Evolutionary conservation across 805 yeast species (phyloP), one percentile per base, ranked within the genome.

Genomic region (Lipomyces anomalus): DNA sequence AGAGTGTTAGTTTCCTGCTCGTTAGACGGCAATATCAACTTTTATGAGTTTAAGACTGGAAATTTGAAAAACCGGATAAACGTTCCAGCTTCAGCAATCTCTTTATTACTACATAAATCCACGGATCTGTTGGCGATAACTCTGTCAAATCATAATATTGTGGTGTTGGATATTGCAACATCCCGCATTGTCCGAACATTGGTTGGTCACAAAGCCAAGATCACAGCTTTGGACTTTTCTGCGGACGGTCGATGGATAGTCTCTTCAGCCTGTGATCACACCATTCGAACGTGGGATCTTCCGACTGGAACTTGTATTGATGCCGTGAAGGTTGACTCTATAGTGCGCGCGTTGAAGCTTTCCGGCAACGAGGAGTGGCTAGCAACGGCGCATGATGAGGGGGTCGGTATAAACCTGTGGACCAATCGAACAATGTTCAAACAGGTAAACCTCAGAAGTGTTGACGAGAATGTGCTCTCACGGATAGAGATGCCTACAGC

Each of bases 241-340:
- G 94, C 95, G 3, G 90, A 89, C 63, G 97, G 97, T 29, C 79
- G 97, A 63, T 92, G 97, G 97, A 68, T 92, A 29, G 80, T 92
- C 6, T 79, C 92, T 21, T 80, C 85, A 1, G 75, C 88, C 0
- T 70, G 88, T 49, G 99, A 92, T 62, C 74, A 85, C 1, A 88
- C 97, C 0, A 71, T 92, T 40, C 77, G 98, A 59, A 87, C 96
- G 0, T 92, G 97, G 97, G 97, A 92, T 64, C 74, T 92, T 48
- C 97, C 97, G 35, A 84, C 96, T 1, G 97, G 98, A 40, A 86
- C 89, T 1, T 90, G 97, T 65, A 87, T 92, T 46, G 98, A 92
- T 67, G 97, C 96, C 52, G 80, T 90, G 16, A 68, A 70, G 43
- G 73, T 92, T 22, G 79, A 82, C 1, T 78, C 73, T 56, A 89